A percentile compares a stretch with the other conserved stretches of the same genome.
phyloP scores from a whole-genome alignment of 208 protist genomes.

The Acanthamoeba quina region DNA sequence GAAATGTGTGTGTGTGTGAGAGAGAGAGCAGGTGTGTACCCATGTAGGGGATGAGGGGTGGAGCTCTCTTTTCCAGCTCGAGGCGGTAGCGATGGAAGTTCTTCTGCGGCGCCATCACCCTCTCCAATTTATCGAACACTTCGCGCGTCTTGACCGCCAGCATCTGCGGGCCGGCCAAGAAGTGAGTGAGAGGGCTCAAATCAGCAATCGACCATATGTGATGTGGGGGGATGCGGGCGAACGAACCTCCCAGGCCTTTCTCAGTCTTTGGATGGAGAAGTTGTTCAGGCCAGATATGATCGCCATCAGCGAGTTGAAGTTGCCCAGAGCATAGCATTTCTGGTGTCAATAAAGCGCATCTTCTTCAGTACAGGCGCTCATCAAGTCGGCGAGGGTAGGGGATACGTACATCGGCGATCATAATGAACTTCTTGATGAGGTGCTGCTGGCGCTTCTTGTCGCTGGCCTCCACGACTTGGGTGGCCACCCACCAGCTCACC shows the following conservation, averaged over 20 bases:
- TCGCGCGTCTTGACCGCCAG: constrained; percentile 43
- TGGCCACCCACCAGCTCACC: constrained; percentile 73
- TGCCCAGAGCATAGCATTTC: constrained; percentile 56
- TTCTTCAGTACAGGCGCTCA: background rate
- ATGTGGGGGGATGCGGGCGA: background rate
- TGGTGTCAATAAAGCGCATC: background rate
- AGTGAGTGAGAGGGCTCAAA: background rate
- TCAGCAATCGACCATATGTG: background rate
- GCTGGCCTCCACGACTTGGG: constrained; percentile 37
- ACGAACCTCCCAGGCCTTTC: constrained; percentile 64
- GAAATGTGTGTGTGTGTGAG: background rate
- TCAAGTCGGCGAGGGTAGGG: background rate
- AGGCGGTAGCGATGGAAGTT: constrained; percentile 45
- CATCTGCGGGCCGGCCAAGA: background rate
- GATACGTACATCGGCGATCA: constrained; percentile 29
- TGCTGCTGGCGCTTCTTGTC: constrained; percentile 27
- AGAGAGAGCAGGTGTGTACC: background rate
- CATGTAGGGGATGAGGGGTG: constrained; percentile 49
- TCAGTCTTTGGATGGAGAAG: constrained; percentile 70
- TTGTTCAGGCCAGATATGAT: constrained; percentile 75
- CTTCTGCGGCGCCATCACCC: constrained; percentile 61
- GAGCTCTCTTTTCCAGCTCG: constrained; percentile 23
- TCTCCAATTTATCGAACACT: constrained; percentile 46
- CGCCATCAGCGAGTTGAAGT: constrained; percentile 74
- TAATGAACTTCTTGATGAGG: constrained; percentile 72